Evolutionary conservation across 345 rosid genomes (phyloP).

Genomic region (Bruguiera gymnorhiza): DNA sequence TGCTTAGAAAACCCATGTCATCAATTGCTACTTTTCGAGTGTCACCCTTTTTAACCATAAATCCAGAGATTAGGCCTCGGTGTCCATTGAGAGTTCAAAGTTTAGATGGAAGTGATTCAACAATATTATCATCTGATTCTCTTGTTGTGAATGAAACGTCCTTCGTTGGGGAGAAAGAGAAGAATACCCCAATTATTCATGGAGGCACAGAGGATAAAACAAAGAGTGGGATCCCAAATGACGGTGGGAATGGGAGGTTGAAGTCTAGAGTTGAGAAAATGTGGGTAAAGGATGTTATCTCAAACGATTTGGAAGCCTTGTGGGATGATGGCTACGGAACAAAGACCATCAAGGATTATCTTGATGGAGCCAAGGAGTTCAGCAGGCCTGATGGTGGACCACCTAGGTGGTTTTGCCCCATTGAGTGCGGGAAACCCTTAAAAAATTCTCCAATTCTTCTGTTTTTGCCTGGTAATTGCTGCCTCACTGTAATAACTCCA

Average conservation of each 20-base stretch:
- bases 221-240: background rate
- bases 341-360: constrained; percentile 56
- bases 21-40: too few relatives aligned
- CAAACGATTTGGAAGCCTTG: constrained; percentile 42
- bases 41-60: background rate
- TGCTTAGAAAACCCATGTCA: too few relatives aligned
- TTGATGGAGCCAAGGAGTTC: constrained; percentile 47
- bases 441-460: constrained; percentile 63
- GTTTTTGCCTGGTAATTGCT: constrained; percentile 62
- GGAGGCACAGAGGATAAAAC: constrained; percentile 8
- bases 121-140: constrained; percentile 32
- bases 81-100: constrained; percentile 49
- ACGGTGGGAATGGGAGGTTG: constrained; percentile 1
- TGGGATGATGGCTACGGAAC: constrained; percentile 87
- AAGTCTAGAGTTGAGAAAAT: constrained; percentile 18
- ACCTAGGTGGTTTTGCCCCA: constrained; percentile 80
- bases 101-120: constrained; percentile 31
- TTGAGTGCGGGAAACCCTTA: constrained; percentile 63
- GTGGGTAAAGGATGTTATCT: constrained; percentile 26
- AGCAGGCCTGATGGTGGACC: constrained; percentile 67
- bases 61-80: constrained; percentile 25
- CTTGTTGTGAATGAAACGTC: background rate
- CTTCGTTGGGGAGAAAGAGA: constrained; percentile 20
- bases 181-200: constrained; percentile 6
- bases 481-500: background rate